Conservation (phyloP, 306 rosid genomes). For the Quillaja saponaria region DNA sequence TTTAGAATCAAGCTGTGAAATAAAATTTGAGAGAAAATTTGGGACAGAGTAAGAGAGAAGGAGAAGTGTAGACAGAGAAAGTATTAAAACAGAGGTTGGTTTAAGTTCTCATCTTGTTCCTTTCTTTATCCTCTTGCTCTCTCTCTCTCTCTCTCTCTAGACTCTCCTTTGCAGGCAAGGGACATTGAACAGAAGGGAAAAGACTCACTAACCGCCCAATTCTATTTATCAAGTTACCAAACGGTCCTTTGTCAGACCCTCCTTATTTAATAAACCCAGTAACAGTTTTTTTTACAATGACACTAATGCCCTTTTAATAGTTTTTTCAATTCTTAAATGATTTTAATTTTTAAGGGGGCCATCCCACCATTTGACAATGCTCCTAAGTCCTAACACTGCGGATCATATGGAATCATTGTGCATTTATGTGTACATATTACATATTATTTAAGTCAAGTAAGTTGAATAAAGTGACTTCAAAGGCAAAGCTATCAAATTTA, state of each 20-base stretch:
- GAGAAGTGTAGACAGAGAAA: constrained; percentile 8
- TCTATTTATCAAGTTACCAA: constrained; percentile 51
- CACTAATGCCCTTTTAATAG: constrained; percentile 35
- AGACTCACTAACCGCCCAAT: constrained; percentile 62
- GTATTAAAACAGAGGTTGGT: constrained; percentile 46
- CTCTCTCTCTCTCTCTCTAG: constrained; percentile 30
- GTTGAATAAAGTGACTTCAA: no score
- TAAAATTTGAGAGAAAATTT: constrained; percentile 12
- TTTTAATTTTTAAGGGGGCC: not conserved
- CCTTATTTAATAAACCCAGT: constrained; percentile 29
- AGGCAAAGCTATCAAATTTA: no score
- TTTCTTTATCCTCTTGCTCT: constrained; percentile 43
- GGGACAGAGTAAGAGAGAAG: not conserved
- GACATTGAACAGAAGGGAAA: constrained; percentile 61
- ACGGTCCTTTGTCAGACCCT: constrained; percentile 40
- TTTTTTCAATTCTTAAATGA: no score
- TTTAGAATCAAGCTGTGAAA: constrained; percentile 1
- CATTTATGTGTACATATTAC: no score
- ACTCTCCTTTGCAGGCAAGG: constrained; percentile 73
- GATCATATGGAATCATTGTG: constrained; percentile 37
- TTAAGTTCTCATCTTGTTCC: constrained; percentile 41
- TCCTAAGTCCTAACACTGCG: constrained; percentile 22
- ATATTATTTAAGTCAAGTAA: no score
- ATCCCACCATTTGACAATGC: constrained; percentile 13
- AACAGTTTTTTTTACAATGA: constrained; percentile 31